These are phyloP conservation scores for Penicillium simplicissimum DNA, from an alignment of 495 filamentous ascomycete species.

Conservation along the genomic window DNA sequence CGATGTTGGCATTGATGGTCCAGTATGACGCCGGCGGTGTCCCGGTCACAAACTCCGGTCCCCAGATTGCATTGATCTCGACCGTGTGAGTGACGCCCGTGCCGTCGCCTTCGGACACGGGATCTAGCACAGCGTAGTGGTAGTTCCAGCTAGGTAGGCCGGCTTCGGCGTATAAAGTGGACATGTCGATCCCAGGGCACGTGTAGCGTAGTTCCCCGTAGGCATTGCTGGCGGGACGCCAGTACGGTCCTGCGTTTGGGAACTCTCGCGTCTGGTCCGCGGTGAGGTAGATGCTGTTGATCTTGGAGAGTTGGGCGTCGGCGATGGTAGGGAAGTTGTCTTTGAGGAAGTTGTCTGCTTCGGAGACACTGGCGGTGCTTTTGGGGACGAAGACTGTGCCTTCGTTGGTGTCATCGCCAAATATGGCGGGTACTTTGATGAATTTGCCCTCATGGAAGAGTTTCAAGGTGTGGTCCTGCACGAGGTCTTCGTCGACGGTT, in stretches of 20 bases:
- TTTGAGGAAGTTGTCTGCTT: slow-evolving; percentile 55
- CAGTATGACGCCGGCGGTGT: slow-evolving; percentile 55
- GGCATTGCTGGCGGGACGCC: slow-evolving; percentile 58
- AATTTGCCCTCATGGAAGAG: slow-evolving; percentile 60
- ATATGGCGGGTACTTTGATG: slow-evolving; percentile 68
- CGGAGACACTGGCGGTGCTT: slow-evolving; percentile 45
- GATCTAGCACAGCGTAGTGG: slow-evolving; percentile 64
- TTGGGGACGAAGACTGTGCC: slow-evolving; percentile 64
- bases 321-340: slow-evolving; percentile 64
- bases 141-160: slow-evolving; percentile 59
- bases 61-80: slow-evolving; percentile 64
- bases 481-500: slow-evolving; percentile 58
- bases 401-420: slow-evolving; percentile 71
- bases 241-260: slow-evolving; percentile 52
- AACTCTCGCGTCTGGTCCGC: slow-evolving; percentile 39
- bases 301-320: slow-evolving; percentile 48
- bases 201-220: slow-evolving; percentile 78
- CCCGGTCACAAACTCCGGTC: slow-evolving; percentile 43
- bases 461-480: slow-evolving; percentile 59
- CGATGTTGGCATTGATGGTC: slow-evolving; percentile 50
- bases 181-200: slow-evolving; percentile 64
- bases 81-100: slow-evolving; percentile 62
- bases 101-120: slow-evolving; percentile 46
- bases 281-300: slow-evolving; percentile 61
- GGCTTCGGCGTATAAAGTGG: slow-evolving; percentile 39